Base-by-base conservation (phyloP, 2,329 filamentous ascomycete genomes). In the Macrophomina tecta region DNA sequence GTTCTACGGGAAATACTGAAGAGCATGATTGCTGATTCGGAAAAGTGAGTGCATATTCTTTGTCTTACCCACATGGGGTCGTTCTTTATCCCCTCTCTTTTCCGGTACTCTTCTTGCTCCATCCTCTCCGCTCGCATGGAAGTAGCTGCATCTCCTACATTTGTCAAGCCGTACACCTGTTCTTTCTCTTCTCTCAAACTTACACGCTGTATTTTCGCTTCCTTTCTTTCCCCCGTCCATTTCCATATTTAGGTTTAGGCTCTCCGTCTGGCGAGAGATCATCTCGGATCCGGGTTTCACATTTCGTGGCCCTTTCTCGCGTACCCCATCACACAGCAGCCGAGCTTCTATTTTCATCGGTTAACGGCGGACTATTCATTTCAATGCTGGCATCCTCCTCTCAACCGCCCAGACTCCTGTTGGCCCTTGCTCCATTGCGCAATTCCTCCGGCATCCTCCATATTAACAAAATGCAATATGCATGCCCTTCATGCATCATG, bases 211-310 rank as follows among this genome's bases (percentile, higher is more conserved):
- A 58, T 23, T n/a, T 58, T 36, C 16, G 28, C 53, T 16, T 28
- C 11, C 11, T 38, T 38, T 12, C 36, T 38, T 38, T 38, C 36
- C 36, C 23, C 23, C 23, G 23, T 23, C 23, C 23, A 51, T 52
- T 63, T 42, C 48, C 48, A 63, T 63, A 63, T 51, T 53, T 42
- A 64, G 42, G 34, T 64, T 64, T 53, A 62, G 58, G 58, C 58
- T 62, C 45, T 48, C 58, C 58, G 18, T 49, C 45, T 49, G 58
- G 45, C 45, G 45, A 49, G 56, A 61, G 58, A 62, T 62, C 58
- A 62, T 62, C 58, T 62, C 58, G 58, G 58, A 62, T 51, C 32
- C 45, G n/a, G 58, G 58, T 62, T 62, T 62, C 58, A 62, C 45
- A 60, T 60, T 48, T 60, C 56, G 11, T 60, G 23, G 28, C 23